Conservation (phyloP, 1,284 basidiomycete species). For the Ganoderma lucidum region DNA sequence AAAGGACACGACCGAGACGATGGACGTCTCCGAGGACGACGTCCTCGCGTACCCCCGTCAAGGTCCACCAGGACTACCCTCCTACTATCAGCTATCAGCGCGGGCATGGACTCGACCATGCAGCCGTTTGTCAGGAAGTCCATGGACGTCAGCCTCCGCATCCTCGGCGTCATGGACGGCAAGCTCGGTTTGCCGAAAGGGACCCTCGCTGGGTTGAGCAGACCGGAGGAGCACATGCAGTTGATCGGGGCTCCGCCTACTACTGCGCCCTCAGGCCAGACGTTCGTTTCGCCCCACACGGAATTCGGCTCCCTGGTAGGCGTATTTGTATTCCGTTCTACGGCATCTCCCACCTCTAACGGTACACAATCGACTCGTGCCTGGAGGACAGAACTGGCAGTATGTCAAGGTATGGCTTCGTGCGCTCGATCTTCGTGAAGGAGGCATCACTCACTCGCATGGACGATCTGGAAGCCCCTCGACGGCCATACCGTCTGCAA, state of each 20-base stretch:
- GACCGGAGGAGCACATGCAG: constrained; percentile 20
- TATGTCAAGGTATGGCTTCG: constrained; percentile 60
- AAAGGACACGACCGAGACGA: constrained; percentile 41
- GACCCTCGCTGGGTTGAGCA: constrained; percentile 25
- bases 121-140: constrained; percentile 43
- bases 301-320: constrained; percentile 32
- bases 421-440: not conserved
- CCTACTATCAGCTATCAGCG: constrained; percentile 41
- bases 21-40: constrained; percentile 44
- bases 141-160: constrained; percentile 39
- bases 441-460: not conserved
- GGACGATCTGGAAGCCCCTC: constrained; percentile 35
- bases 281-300: constrained; percentile 28
- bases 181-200: constrained; percentile 35
- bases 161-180: constrained; percentile 43
- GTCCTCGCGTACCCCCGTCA: constrained; percentile 41
- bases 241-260: constrained; percentile 24
- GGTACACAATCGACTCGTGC: constrained; percentile 71
- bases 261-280: constrained; percentile 17
- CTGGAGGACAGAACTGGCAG: constrained; percentile 69
- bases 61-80: constrained; percentile 42
- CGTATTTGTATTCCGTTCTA: not conserved
- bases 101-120: constrained; percentile 39
- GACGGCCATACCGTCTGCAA: constrained; percentile 47
- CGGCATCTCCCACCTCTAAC: not conserved